Percentiles rank a stretch among this genome's conserved stretches.
Conservation (phyloP, 1,284 basidiomycete genomes). For the Veloporphyrellus conicus region DNA sequence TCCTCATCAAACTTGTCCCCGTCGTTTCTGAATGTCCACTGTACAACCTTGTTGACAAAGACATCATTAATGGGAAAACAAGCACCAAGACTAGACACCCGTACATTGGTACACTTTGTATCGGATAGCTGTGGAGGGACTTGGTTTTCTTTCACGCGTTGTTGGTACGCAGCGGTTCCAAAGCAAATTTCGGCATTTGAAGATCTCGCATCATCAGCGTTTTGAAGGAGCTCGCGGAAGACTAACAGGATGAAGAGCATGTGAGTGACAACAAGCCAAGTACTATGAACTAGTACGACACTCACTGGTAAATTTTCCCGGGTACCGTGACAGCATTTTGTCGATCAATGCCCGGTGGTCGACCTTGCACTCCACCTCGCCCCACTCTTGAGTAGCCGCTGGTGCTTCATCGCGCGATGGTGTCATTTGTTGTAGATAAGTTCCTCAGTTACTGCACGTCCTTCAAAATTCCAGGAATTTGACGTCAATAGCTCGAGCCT, state of each 20-base stretch:
- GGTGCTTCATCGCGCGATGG: too few relatives aligned
- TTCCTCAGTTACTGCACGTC: too few relatives aligned
- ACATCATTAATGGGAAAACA: background rate
- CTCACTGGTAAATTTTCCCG: slow-evolving; percentile 82
- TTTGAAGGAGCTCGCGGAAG: slow-evolving; percentile 89
- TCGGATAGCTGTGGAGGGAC: slow-evolving; percentile 29
- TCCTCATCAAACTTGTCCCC: slow-evolving; percentile 78
- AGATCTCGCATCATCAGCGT: slow-evolving; percentile 91
- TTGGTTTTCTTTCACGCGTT: too few relatives aligned
- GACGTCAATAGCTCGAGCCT: too few relatives aligned
- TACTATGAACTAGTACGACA: background rate
- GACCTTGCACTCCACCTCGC: slow-evolving; percentile 46
- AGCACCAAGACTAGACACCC: slow-evolving; percentile 6
- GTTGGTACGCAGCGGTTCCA: slow-evolving; percentile 58
- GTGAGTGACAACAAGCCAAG: background rate
- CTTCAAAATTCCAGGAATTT: too few relatives aligned
- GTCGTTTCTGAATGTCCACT: slow-evolving; percentile 86
- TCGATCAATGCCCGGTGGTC: slow-evolving; percentile 94
- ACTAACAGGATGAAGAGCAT: slow-evolving; percentile 40
- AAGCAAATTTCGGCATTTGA: slow-evolving; percentile 69
- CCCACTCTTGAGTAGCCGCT: too few relatives aligned
- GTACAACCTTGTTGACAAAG: slow-evolving; percentile 47
- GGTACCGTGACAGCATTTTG: slow-evolving; percentile 94
- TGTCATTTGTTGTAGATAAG: too few relatives aligned
- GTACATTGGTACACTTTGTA: slow-evolving; percentile 54